Evolutionary conservation across 2,329 filamentous ascomycete genomes (phyloP).

Genomic region (Whalleya microplaca): DNA sequence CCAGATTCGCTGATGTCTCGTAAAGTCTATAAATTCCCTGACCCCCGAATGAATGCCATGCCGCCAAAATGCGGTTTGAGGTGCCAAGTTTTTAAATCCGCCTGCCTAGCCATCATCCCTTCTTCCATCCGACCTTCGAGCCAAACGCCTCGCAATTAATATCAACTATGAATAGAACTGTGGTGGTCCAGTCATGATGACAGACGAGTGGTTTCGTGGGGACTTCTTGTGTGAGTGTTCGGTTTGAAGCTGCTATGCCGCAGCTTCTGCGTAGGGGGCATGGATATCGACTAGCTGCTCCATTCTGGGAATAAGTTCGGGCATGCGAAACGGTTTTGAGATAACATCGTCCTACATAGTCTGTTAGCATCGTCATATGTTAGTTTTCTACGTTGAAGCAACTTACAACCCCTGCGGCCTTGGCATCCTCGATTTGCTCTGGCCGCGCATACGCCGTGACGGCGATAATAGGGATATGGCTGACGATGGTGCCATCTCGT

Average conservation of each 20-base stretch:
- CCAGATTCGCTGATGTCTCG: too few species aligned
- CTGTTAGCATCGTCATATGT: conserved; percentile 23
- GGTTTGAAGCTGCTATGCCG: conserved; percentile 10
- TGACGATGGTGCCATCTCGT: conserved; percentile 59
- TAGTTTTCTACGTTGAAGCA: neutral
- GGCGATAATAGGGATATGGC: conserved; percentile 78
- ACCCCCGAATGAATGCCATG: too few species aligned
- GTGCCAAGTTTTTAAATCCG: too few species aligned
- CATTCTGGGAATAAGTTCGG: conserved; percentile 71
- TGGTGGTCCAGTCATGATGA: neutral
- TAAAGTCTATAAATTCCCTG: too few species aligned
- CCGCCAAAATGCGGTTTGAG: neutral
- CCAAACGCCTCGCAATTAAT: neutral
- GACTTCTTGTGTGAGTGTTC: neutral
- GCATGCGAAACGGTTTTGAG: conserved; percentile 78
- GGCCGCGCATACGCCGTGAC: conserved; percentile 80
- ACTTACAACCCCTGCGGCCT: conserved; percentile 73
- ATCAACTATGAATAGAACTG: neutral
- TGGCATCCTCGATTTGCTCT: conserved; percentile 73
- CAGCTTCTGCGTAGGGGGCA: conserved; percentile 20
- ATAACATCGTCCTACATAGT: conserved; percentile 69
- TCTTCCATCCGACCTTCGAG: neutral
- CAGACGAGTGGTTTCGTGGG: neutral
- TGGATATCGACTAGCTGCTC: conserved; percentile 51
- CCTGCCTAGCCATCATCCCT: neutral